Percentiles rank a stretch among this genome's conserved stretches.
Conservation (phyloP, 2,329 filamentous ascomycete genomes). For the Dothiorella sarmentorum region DNA sequence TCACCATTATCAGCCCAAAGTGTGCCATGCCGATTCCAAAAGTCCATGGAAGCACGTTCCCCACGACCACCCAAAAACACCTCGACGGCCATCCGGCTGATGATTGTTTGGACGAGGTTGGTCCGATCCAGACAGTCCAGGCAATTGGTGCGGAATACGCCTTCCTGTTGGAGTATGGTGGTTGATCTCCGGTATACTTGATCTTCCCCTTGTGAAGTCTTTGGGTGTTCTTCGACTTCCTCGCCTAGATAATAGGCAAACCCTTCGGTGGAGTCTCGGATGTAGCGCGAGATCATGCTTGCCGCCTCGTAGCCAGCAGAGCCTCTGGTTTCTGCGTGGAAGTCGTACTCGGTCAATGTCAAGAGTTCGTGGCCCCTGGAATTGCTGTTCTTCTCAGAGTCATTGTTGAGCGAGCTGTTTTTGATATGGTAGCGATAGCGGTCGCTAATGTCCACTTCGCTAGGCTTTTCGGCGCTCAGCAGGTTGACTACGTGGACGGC, state of each 20-base stretch:
- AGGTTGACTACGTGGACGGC: slow-evolving; percentile 91
- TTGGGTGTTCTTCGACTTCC: slow-evolving; percentile 55
- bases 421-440: slow-evolving; percentile 75
- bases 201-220: slow-evolving; percentile 41
- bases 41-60: slow-evolving; percentile 69
- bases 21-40: slow-evolving; percentile 88
- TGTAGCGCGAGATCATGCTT: slow-evolving; percentile 73
- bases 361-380: slow-evolving; percentile 68
- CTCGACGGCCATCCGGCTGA: slow-evolving; percentile 90
- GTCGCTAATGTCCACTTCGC: slow-evolving; percentile 77
- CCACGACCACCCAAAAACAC: slow-evolving; percentile 72
- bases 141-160: slow-evolving; percentile 94
- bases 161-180: slow-evolving; percentile 83
- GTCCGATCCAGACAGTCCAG: slow-evolving; percentile 94
- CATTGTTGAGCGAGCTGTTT: slow-evolving; percentile 65
- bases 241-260: slow-evolving; percentile 93
- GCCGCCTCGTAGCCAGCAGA: slow-evolving; percentile 86
- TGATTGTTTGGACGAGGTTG: slow-evolving; percentile 91
- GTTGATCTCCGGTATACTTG: slow-evolving; percentile 46
- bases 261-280: slow-evolving; percentile 73
- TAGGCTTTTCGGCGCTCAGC: slow-evolving; percentile 82
- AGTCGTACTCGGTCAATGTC: slow-evolving; percentile 85
- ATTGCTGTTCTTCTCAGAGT: slow-evolving; percentile 51
- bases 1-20: slow-evolving; percentile 98
- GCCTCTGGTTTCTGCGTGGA: slow-evolving; percentile 88